Evolutionary conservation across 495 filamentous ascomycete species (phyloP).

Genomic region (Tuber magnatum): DNA sequence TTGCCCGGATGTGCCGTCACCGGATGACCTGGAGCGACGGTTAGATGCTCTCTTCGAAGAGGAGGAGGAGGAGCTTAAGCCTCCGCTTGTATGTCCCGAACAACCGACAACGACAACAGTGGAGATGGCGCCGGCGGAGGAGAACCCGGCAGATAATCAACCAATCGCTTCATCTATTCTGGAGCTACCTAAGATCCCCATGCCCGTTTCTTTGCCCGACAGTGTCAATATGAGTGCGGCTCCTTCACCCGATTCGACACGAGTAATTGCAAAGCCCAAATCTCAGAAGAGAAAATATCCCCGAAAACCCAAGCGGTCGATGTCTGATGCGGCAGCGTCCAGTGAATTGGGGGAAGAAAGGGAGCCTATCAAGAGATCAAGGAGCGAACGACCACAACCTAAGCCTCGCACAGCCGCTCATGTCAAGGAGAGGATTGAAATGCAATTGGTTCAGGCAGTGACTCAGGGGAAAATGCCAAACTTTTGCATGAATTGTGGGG

Average conservation of each 20-base stretch:
- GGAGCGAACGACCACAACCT: constrained; percentile 22
- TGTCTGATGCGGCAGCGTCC: constrained; percentile 28
- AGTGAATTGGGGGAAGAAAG: constrained; percentile 41
- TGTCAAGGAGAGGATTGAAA: constrained; percentile 39
- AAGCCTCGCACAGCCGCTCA: constrained; percentile 35
- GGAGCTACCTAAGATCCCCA: neutral
- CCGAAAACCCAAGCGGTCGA: constrained; percentile 23
- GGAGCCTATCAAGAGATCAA: constrained; percentile 32
- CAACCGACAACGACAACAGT: constrained; percentile 22
- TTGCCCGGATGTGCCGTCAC: constrained; percentile 11
- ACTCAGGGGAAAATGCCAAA: constrained; percentile 63
- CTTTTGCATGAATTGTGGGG: constrained; percentile 86
- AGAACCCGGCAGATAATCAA: neutral
- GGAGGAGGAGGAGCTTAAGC: neutral
- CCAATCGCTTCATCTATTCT: constrained; percentile 4
- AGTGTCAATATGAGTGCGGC: constrained; percentile 27
- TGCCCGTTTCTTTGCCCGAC: constrained; percentile 15
- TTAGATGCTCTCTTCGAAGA: constrained; percentile 33
- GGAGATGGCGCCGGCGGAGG: constrained; percentile 11
- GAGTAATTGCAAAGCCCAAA: constrained; percentile 24
- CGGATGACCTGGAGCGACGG: constrained; percentile 9
- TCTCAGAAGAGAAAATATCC: constrained; percentile 33
- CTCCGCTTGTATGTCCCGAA: neutral
- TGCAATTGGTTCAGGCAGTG: constrained; percentile 36
- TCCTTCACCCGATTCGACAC: constrained; percentile 28